phyloP scores from a whole-genome alignment of 2,329 filamentous ascomycete species.

The Fusarium abutilonis region DNA sequence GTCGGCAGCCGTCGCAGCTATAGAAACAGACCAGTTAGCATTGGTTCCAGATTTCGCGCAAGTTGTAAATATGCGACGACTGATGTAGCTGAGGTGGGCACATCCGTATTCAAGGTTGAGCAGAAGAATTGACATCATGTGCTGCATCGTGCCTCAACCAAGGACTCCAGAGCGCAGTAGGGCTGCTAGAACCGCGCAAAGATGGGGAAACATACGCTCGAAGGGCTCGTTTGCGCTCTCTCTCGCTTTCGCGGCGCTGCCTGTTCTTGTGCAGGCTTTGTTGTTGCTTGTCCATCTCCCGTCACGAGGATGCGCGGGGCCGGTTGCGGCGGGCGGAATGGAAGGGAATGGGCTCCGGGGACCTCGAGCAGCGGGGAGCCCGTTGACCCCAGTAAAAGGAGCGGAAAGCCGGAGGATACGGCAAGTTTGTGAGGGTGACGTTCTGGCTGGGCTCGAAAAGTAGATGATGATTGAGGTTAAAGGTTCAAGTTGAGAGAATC shows the following conservation, averaged over 20 bases:
- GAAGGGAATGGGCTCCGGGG: conserved; percentile 32
- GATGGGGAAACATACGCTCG: conserved; percentile 39
- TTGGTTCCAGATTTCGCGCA: neutral
- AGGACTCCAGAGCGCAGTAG: conserved; percentile 7
- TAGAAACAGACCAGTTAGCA: conserved; percentile 18
- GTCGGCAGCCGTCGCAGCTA: conserved; percentile 64
- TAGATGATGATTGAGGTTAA: conserved; percentile 27
- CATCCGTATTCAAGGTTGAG: conserved; percentile 11
- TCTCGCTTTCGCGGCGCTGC: conserved; percentile 45
- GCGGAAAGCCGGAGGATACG: conserved; percentile 13
- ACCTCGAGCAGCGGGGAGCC: conserved; percentile 43
- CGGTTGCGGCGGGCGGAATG: conserved; percentile 41
- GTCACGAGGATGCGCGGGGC: conserved; percentile 44
- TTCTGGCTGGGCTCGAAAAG: conserved; percentile 8
- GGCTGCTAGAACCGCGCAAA: neutral
- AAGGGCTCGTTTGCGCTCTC: conserved; percentile 46
- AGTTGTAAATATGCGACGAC: neutral
- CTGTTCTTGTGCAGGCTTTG: conserved; percentile 45
- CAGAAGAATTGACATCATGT: conserved; percentile 1
- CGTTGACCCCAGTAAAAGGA: conserved; percentile 44
- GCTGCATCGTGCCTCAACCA: conserved; percentile 4
- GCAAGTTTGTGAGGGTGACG: conserved; percentile 11
- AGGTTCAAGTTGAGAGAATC: conserved; percentile 40
- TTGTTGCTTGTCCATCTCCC: conserved; percentile 47
- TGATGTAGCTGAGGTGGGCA: conserved; percentile 8